phyloP scores from a whole-genome alignment of 176 grass and related monocot species.

The Ensete glaucum region DNA sequence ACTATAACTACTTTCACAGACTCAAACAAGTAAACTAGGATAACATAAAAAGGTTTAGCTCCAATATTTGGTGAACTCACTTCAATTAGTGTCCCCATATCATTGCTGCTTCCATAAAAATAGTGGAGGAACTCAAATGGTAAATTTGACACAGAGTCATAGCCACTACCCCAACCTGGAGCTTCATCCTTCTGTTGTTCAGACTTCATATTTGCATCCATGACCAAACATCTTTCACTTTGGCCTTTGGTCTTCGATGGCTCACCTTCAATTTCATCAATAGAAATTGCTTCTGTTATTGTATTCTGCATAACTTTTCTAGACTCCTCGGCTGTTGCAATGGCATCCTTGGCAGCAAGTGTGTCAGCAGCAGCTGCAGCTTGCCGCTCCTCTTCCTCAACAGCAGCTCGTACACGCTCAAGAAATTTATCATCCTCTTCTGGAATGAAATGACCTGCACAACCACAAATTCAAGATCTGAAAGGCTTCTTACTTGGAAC shows the following conservation, averaged over 20 bases:
- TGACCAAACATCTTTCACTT: constrained; percentile 30
- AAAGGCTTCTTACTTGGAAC: neutral
- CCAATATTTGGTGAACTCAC: constrained; percentile 36
- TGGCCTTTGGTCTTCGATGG: constrained; percentile 15
- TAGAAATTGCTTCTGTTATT: constrained; percentile 27
- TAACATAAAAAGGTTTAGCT: neutral
- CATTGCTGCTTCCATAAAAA: constrained; percentile 89
- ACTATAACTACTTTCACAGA: neutral
- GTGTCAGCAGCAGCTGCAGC: constrained; percentile 64
- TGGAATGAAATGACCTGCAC: constrained; percentile 89
- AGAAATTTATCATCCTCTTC: constrained; percentile 98
- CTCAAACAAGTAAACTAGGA: neutral
- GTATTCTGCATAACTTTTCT: constrained; percentile 39
- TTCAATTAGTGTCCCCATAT: constrained; percentile 95
- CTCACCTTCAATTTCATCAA: constrained; percentile 22
- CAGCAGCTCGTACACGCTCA: constrained; percentile 83
- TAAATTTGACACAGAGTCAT: constrained; percentile 57
- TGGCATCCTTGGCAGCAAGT: constrained; percentile 75
- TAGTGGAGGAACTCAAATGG: constrained; percentile 97
- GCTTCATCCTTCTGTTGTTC: constrained; percentile 33
- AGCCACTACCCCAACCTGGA: constrained; percentile 25
- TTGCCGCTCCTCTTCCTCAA: constrained; percentile 94
- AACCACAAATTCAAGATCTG: constrained; percentile 6
- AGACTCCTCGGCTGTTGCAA: constrained; percentile 79
- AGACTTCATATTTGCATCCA: constrained; percentile 24